phyloP scores from a whole-genome alignment of 495 filamentous ascomycete genomes.

The Astrothelium subdiscretum region DNA sequence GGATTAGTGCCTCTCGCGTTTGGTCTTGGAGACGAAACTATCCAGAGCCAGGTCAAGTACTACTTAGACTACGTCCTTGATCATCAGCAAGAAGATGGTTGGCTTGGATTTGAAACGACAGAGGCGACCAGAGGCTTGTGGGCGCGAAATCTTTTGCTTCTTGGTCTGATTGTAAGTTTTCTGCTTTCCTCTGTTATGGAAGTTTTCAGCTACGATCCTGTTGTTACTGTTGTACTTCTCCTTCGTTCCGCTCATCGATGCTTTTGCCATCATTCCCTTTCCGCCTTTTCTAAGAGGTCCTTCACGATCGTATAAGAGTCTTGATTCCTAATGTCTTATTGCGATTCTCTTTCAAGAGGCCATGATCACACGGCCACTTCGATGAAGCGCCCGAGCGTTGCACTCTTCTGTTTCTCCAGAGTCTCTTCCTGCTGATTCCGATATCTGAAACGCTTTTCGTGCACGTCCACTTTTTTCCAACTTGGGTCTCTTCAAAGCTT shows the following conservation, averaged over 20 bases:
- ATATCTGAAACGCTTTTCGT: no score
- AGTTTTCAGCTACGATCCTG: neutral
- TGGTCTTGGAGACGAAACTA: conserved; percentile 37
- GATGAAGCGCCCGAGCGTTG: no score
- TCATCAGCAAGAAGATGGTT: conserved; percentile 46
- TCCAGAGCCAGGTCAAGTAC: conserved; percentile 42
- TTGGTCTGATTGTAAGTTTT: conserved; percentile 32
- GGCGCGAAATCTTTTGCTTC: conserved; percentile 41
- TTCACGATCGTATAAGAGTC: no score
- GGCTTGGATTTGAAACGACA: conserved; percentile 47
- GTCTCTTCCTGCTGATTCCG: no score
- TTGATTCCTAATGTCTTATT: no score
- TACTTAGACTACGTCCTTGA: conserved; percentile 40
- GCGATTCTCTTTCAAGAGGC: no score
- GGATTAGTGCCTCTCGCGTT: conserved; percentile 53
- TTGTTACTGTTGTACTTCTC: neutral
- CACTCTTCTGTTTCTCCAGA: no score
- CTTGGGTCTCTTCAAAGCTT: no score
- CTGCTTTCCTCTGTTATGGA: neutral
- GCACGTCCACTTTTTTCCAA: no score
- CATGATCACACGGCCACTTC: no score
- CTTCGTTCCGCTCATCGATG: neutral
- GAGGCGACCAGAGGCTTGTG: conserved; percentile 37
- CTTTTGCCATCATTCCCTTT: neutral
- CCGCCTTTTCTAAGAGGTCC: no score